Base-by-base conservation (phyloP, 805 yeast species). In the Ogataea neopini region DNA sequence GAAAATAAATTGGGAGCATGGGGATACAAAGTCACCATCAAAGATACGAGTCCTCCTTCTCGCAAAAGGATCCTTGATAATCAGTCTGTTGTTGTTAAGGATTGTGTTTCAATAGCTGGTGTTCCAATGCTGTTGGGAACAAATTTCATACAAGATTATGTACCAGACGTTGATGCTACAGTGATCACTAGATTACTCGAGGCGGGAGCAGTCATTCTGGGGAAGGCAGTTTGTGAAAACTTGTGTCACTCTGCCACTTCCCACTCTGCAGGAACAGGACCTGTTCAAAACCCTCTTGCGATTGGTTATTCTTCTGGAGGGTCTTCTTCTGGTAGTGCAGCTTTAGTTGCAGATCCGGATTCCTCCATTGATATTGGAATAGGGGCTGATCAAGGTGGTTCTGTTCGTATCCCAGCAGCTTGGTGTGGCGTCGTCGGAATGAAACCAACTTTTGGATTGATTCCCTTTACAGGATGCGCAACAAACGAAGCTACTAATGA, bases 381-480 rank as follows among this genome's bases (percentile, higher is more conserved):
- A 23, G 59, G 55, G 3, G 56, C 49, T n/a, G 59, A 54, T 26
- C 54, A 79, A 5, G 81, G 80, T 1, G 80, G 81, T 1, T 71
- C 77, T 3, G 73, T 76, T 9, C 61, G 80, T 38, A 63, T 72
- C 37, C 81, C 80, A 1, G 77, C 77, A 17, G 60, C 59, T 6
- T 44, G 48, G 62, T 69, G 38, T 44, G 60, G 60, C 13, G 26
- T 49, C 15, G 50, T 44, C 38, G 80, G 80, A 35, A 69, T 75
- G 55, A 76, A 76, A 53, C 80, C 80, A 2, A 66, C 77, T 0
- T 75, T 73, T 55, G 81, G 81, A 3, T 48, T 66, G 23, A 61
- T 67, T 11, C 70, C 70, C 4, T 64, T 54, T 51, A 66, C 73
- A n/a, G 73, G 73, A 6, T 59, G 64, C 35, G 64, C 62, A 7